A percentile compares a stretch with the other conserved stretches of the same genome.
Conservation (phyloP, 2,329 filamentous ascomycete genomes). For the Cladosporium sp. region DNA sequence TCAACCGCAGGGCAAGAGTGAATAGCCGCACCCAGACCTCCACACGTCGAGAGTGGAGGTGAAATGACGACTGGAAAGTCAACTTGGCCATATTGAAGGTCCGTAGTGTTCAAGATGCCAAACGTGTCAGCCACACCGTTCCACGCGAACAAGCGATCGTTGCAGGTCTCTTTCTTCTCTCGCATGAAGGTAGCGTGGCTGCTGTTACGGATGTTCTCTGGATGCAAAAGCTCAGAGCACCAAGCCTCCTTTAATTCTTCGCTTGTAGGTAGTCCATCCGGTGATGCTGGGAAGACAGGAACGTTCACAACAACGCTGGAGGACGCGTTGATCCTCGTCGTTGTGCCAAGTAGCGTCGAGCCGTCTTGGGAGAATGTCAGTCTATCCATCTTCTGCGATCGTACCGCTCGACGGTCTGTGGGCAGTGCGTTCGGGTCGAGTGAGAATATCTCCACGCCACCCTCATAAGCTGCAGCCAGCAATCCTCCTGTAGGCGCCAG, state of each 20-base stretch:
- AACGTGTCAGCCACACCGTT: constrained; percentile 35
- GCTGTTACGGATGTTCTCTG: constrained; percentile 35
- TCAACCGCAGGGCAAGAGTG: constrained; percentile 33
- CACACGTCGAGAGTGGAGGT: constrained; percentile 34
- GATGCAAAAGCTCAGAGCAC: constrained; percentile 35
- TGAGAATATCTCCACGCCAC: constrained; percentile 80
- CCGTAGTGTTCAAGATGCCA: constrained; percentile 30
- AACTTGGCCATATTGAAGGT: constrained; percentile 33
- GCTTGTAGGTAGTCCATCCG: constrained; percentile 28
- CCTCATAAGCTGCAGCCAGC: constrained; percentile 80
- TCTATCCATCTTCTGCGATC: constrained; percentile 32
- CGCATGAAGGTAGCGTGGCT: constrained; percentile 35
- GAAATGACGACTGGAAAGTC: constrained; percentile 37
- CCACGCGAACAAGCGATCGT: constrained; percentile 35
- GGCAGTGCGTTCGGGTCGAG: constrained; percentile 55
- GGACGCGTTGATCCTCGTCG: constrained; percentile 32
- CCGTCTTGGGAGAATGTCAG: constrained; percentile 35
- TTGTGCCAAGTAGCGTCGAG: constrained; percentile 34
- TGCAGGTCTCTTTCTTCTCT: constrained; percentile 25
- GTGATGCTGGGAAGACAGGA: constrained; percentile 31
- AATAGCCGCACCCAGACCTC: constrained; percentile 34
- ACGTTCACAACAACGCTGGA: constrained; percentile 34
- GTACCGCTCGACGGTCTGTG: constrained; percentile 33
- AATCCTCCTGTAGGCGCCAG: constrained; percentile 77
- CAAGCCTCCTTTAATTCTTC: constrained; percentile 36